These are phyloP conservation scores for Zizania palustris DNA, from an alignment of 202 grass and related monocot genomes.

Conservation along the genomic window DNA sequence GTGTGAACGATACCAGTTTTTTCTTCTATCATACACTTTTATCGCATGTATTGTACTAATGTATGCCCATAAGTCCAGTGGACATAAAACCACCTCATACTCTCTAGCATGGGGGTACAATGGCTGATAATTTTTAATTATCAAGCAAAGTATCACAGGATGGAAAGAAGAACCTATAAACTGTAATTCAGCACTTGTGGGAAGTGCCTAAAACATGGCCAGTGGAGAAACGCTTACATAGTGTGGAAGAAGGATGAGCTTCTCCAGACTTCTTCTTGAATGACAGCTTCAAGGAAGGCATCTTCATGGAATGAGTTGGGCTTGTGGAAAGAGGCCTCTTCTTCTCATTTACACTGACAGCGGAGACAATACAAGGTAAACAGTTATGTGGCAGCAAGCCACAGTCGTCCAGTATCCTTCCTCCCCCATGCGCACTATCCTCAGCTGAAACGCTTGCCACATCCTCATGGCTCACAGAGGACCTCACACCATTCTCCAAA, in stretches of 20 bases:
- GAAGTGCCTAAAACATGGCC: neutral
- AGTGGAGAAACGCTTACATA: constrained; percentile 63
- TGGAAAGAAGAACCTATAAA: constrained; percentile 3
- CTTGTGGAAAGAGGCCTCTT: constrained; percentile 68
- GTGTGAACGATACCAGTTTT: neutral
- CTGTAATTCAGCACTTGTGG: neutral
- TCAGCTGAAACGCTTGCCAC: constrained; percentile 40
- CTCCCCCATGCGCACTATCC: constrained; percentile 45
- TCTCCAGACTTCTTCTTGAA: constrained; percentile 91
- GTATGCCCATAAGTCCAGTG: neutral
- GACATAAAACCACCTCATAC: no score
- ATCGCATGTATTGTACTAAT: constrained; percentile 6
- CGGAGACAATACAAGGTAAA: constrained; percentile 75
- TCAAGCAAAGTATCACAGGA: neutral
- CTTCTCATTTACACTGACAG: constrained; percentile 69
- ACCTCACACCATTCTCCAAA: constrained; percentile 52
- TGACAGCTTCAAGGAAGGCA: constrained; percentile 82
- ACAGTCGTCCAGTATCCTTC: constrained; percentile 69
- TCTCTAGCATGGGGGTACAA: neutral
- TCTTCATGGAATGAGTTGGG: constrained; percentile 74
- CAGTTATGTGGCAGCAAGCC: constrained; percentile 80
- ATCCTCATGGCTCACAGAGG: constrained; percentile 65
- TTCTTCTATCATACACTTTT: constrained; percentile 1
- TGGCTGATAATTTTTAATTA: constrained; percentile 23
- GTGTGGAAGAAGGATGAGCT: constrained; percentile 60